Evolutionary conservation across 345 rosid species (phyloP).

Genomic region (Toxicodendron radicans): DNA sequence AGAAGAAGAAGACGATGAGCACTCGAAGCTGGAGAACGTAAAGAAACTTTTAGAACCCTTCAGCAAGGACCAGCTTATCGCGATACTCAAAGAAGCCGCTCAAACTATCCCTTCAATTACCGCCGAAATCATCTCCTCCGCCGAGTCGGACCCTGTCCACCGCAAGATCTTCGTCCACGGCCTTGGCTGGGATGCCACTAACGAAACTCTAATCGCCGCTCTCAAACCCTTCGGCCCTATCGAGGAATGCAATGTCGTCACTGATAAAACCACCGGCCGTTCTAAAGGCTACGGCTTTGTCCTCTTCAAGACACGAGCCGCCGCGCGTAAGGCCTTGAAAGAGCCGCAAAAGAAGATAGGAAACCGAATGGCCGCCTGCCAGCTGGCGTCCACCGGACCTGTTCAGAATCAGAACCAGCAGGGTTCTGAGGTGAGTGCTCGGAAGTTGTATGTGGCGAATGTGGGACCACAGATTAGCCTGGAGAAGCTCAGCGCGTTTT

Average conservation of each 20-base stretch:
- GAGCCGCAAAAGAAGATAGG: conserved; percentile 32
- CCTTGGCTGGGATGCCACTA: conserved; percentile 40
- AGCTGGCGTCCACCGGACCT: conserved; percentile 8
- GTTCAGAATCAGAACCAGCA: background rate
- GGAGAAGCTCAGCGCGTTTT: conserved; percentile 13
- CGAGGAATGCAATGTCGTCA: conserved; percentile 38
- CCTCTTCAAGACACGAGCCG: conserved; percentile 33
- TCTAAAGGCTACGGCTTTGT: conserved; percentile 43
- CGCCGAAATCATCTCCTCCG: conserved; percentile 6
- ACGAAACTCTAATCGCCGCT: conserved; percentile 32
- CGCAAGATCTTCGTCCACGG: conserved; percentile 45
- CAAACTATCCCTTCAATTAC: background rate
- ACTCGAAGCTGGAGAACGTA: background rate
- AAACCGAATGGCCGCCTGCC: conserved; percentile 24
- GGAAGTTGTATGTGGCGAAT: conserved; percentile 14
- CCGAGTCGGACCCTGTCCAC: conserved; percentile 30
- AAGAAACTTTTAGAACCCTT: conserved; percentile 11
- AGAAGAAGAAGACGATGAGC: background rate
- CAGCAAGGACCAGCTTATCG: conserved; percentile 3
- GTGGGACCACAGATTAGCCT: conserved; percentile 2
- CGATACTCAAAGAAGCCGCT: background rate
- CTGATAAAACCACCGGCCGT: conserved; percentile 34
- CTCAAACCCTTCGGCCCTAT: conserved; percentile 33
- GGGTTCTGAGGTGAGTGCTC: background rate
- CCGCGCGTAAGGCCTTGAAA: conserved; percentile 27